Percentiles rank a stretch among this genome's conserved stretches.
These are phyloP conservation scores for Phylloporus scabripes DNA, from an alignment of 768 basidiomycete genomes.

Conservation along the genomic window DNA sequence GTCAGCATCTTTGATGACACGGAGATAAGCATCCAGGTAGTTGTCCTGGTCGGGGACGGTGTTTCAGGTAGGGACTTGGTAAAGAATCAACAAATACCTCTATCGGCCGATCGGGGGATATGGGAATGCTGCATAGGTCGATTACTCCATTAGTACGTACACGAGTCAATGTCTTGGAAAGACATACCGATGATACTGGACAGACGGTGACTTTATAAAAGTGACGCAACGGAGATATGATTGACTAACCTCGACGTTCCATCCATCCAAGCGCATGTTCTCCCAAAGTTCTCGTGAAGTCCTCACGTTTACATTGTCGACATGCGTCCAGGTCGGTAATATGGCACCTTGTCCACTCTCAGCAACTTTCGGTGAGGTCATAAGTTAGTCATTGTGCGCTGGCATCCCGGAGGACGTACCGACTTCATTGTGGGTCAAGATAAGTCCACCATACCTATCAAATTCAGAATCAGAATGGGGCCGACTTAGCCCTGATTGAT, in stretches of 20 bases:
- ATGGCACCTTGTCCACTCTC: slow-evolving; percentile 74
- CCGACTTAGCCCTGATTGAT: neutral
- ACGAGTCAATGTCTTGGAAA: neutral
- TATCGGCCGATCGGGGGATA: slow-evolving; percentile 86
- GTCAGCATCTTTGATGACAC: slow-evolving; percentile 72
- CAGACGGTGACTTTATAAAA: slow-evolving; percentile 4
- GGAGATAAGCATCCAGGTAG: slow-evolving; percentile 91
- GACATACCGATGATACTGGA: slow-evolving; percentile 71
- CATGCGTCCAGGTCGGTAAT: slow-evolving; percentile 89
- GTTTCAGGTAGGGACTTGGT: neutral
- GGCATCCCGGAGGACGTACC: slow-evolving; percentile 38
- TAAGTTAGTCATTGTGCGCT: slow-evolving; percentile 3
- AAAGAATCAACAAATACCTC: slow-evolving; percentile 46
- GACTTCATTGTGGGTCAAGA: slow-evolving; percentile 92
- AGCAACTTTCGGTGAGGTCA: slow-evolving; percentile 31
- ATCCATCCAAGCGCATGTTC: slow-evolving; percentile 71
- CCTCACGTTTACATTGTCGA: slow-evolving; percentile 76
- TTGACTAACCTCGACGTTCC: slow-evolving; percentile 74
- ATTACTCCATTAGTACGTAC: slow-evolving; percentile 13
- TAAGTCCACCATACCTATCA: slow-evolving; percentile 76
- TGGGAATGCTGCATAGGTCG: slow-evolving; percentile 73
- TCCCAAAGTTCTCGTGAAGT: slow-evolving; percentile 88
- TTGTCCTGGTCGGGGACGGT: slow-evolving; percentile 54
- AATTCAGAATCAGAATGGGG: slow-evolving; percentile 7
- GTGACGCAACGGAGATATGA: slow-evolving; percentile 2